Evolutionary conservation across 805 yeast genomes (phyloP).

Genomic region (Lachancea nothofagi): DNA sequence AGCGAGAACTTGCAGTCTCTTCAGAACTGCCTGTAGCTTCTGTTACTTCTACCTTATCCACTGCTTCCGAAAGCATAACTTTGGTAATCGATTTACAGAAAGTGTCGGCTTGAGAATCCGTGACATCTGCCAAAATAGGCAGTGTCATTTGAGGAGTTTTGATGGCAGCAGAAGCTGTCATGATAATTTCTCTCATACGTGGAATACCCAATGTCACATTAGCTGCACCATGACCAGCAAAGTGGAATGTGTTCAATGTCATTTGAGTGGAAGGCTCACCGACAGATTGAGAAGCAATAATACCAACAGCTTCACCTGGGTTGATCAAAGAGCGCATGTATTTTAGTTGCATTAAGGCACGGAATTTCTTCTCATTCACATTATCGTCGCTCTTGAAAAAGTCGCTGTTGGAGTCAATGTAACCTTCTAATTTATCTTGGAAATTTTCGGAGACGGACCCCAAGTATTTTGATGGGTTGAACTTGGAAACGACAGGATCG

Average conservation of each 20-base stretch:
- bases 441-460: conserved; percentile 92
- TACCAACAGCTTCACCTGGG: conserved; percentile 98
- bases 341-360: conserved; percentile 95
- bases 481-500: conserved; percentile 84
- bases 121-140: conserved; percentile 75
- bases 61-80: conserved; percentile 80
- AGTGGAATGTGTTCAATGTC: conserved; percentile 96
- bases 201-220: conserved; percentile 99
- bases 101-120: conserved; percentile 81
- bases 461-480: conserved; percentile 81
- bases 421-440: conserved; percentile 71
- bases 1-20: conserved; percentile 48
- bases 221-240: conserved; percentile 99
- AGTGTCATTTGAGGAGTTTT: conserved; percentile 99
- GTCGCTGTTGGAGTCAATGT: conserved; percentile 50
- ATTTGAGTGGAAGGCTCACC: conserved; percentile 99
- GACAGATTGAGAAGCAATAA: conserved; percentile 94
- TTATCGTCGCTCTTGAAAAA: conserved; percentile 48
- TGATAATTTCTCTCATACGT: conserved; percentile 98
- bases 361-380: conserved; percentile 72
- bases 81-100: conserved; percentile 88
- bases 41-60: conserved; percentile 76
- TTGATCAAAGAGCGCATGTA: conserved; percentile 92
- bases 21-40: conserved; percentile 73
- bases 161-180: conserved; percentile 95